These are phyloP conservation scores for Nakazawaea ishiwadae DNA, from an alignment of 805 yeast genomes.

Conservation along the genomic window DNA sequence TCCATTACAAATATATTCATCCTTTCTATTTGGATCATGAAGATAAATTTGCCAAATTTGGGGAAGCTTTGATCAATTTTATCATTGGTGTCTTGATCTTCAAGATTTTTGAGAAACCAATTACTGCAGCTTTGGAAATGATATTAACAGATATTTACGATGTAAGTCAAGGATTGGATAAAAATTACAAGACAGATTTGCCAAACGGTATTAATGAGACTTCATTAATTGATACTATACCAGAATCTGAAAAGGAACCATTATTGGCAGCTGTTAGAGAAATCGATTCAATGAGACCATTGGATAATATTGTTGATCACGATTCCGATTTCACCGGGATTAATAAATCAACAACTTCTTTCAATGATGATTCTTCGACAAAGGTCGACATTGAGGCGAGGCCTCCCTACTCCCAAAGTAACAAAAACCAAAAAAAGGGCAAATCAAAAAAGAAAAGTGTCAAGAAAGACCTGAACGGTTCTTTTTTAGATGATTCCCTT, in stretches of 20 bases:
- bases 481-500: conserved; percentile 13
- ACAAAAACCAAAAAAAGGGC: conserved; percentile 2
- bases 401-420: conserved; percentile 12
- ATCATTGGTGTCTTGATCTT: conserved; percentile 7
- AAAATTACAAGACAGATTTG: conserved; percentile 7
- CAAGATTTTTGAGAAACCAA: conserved; percentile 1
- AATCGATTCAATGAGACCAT: conserved; percentile 8
- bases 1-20: neutral
- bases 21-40: conserved; percentile 7
- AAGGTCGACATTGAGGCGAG: conserved; percentile 9
- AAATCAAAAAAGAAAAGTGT: neutral
- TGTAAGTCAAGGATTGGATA: conserved; percentile 3
- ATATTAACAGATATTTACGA: conserved; percentile 7
- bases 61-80: neutral
- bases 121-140: neutral
- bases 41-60: neutral
- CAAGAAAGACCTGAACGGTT: conserved; percentile 1
- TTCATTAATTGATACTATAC: conserved; percentile 1
- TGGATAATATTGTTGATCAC: conserved; percentile 6
- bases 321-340: conserved; percentile 5
- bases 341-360: neutral
- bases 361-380: conserved; percentile 4
- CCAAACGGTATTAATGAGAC: neutral
- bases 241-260: neutral
- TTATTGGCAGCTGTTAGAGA: conserved; percentile 1